Percentiles rank a stretch among this genome's conserved stretches.
Conservation (phyloP, 306 rosid genomes). For the Glycine latifolia region DNA sequence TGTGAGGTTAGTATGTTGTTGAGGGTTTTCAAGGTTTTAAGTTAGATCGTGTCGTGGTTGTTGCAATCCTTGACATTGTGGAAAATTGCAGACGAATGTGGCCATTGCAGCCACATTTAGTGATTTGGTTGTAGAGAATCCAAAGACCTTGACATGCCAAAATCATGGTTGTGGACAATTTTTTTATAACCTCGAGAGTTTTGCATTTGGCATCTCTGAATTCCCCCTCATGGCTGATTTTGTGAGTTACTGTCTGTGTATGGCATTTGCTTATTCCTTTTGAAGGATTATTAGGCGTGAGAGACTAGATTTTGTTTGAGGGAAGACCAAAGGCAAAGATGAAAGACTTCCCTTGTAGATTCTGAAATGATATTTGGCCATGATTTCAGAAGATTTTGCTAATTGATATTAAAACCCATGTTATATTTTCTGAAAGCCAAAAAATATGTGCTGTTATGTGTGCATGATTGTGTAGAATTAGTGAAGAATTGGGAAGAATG, state of each 20-base stretch:
- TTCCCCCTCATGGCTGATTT: constrained; percentile 8
- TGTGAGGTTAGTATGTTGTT: background rate
- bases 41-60: too few relatives aligned
- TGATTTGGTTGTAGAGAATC: too few relatives aligned
- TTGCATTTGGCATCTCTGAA: background rate
- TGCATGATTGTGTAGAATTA: constrained; percentile 35
- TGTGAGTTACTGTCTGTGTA: background rate
- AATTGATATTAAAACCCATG: background rate
- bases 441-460: background rate
- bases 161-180: background rate
- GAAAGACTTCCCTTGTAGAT: constrained; percentile 5
- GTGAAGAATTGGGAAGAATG: background rate
- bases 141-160: too few relatives aligned
- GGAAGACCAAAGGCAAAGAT: background rate
- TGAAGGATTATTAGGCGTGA: constrained; percentile 15
- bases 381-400: background rate
- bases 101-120: too few relatives aligned
- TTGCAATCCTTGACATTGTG: background rate
- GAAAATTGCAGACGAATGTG: too few relatives aligned
- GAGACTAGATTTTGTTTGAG: background rate
- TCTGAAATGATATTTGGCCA: constrained; percentile 19
- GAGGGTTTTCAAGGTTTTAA: background rate
- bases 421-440: background rate
- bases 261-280: background rate
- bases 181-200: background rate